Percentiles rank a stretch among this genome's conserved stretches.
Conservation (phyloP, 164 flowering plant genomes). For the Vitis cinerea region DNA sequence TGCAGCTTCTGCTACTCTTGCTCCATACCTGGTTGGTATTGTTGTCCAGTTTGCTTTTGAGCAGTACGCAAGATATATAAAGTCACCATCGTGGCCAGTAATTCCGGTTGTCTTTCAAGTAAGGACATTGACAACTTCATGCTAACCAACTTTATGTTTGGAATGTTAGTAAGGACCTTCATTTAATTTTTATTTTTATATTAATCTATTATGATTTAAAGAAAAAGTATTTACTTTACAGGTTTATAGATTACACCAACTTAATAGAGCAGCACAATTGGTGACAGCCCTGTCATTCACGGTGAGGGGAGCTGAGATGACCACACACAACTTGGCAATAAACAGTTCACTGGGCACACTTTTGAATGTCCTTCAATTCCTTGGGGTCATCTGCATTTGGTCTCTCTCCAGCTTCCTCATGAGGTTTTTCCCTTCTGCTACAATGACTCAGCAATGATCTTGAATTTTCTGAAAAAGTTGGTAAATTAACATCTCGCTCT, state of each 20-base stretch:
- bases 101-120: slow-evolving; percentile 92
- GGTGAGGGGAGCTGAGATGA: slow-evolving; percentile 89
- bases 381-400: slow-evolving; percentile 95
- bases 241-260: slow-evolving; percentile 91
- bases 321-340: slow-evolving; percentile 83
- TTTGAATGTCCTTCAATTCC: slow-evolving; percentile 81
- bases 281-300: slow-evolving; percentile 95
- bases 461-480: slow-evolving; percentile 3
- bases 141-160: not conserved
- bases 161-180: too few species aligned
- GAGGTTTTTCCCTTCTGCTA: slow-evolving; percentile 60
- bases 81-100: slow-evolving; percentile 80
- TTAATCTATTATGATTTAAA: not conserved
- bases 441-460: slow-evolving; percentile 28
- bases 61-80: slow-evolving; percentile 66
- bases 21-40: slow-evolving; percentile 94
- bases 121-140: slow-evolving; percentile 13
- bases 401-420: slow-evolving; percentile 90
- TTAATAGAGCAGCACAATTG: slow-evolving; percentile 95
- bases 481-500: not conserved
- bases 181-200: not conserved
- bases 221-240: slow-evolving; percentile 25
- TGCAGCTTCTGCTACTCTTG: slow-evolving; percentile 98
- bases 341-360: slow-evolving; percentile 78
- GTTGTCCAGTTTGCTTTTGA: slow-evolving; percentile 94